These are phyloP conservation scores for Bimuria novae-zelandiae DNA, from an alignment of 2,329 filamentous ascomycete genomes.

Conservation along the genomic window DNA sequence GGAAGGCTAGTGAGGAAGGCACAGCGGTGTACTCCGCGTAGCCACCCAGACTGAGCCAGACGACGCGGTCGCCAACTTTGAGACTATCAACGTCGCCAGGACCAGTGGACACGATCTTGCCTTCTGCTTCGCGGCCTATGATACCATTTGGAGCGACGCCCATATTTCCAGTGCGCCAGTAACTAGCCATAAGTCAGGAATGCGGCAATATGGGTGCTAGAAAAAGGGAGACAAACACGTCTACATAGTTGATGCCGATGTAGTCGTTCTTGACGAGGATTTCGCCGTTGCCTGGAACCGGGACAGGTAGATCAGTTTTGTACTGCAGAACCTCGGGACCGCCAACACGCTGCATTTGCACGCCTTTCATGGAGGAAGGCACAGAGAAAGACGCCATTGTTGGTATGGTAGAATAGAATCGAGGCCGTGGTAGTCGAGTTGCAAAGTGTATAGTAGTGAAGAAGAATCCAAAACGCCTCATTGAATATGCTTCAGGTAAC, in stretches of 20 bases:
- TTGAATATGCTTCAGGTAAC: no score
- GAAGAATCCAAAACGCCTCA: neutral
- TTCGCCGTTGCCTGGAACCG: conserved; percentile 65
- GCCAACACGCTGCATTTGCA: conserved; percentile 71
- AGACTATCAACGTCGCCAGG: conserved; percentile 58
- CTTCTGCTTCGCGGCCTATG: conserved; percentile 80
- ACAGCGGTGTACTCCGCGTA: conserved; percentile 65
- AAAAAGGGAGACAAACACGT: conserved; percentile 76
- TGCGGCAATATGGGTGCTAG: conserved; percentile 64
- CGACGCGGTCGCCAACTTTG: conserved; percentile 70
- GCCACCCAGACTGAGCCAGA: conserved; percentile 62
- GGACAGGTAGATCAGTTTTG: conserved; percentile 70
- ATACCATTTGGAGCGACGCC: conserved; percentile 42
- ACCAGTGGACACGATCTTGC: conserved; percentile 68
- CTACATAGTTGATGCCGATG: conserved; percentile 82
- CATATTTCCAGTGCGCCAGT: conserved; percentile 9
- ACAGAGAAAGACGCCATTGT: neutral
- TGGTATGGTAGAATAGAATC: neutral
- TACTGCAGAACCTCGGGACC: conserved; percentile 71
- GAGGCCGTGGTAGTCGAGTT: neutral
- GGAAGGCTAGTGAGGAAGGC: conserved; percentile 59
- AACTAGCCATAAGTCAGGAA: neutral
- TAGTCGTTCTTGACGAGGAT: conserved; percentile 78
- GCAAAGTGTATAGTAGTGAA: conserved; percentile 2
- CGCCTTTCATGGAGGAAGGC: conserved; percentile 70